Evolutionary conservation across 192 early-diverging fungal species (phyloP).

Genomic region (Lobulomyces angularis): DNA sequence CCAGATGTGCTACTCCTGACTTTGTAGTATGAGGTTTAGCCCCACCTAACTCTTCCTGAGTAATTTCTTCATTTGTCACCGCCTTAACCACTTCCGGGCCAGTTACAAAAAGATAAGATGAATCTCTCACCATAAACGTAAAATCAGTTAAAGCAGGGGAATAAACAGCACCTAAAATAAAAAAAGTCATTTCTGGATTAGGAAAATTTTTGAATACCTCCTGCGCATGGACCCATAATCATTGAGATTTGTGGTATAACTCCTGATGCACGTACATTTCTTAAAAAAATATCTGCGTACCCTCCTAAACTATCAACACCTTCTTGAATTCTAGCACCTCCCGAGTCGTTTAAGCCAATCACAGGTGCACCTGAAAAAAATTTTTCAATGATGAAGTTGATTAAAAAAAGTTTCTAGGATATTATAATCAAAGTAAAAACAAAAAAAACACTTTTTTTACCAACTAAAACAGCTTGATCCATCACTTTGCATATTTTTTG

Average conservation of each 20-base stretch:
- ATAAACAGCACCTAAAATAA: conserved; percentile 72
- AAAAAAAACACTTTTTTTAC: neutral
- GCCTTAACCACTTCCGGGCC: conserved; percentile 94
- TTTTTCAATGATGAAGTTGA: conserved; percentile 2
- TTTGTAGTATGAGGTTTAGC: conserved; percentile 77
- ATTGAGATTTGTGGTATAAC: conserved; percentile 91
- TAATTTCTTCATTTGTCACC: conserved; percentile 87
- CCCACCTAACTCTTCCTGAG: conserved; percentile 90
- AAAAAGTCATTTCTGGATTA: neutral
- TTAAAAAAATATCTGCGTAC: conserved; percentile 90
- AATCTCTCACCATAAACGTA: conserved; percentile 92
- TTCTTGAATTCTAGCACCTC: conserved; percentile 95
- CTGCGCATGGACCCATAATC: conserved; percentile 97
- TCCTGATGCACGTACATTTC: conserved; percentile 83
- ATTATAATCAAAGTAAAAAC: neutral
- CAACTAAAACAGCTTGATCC: conserved; percentile 82
- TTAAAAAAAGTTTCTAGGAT: neutral
- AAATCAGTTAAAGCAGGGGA: conserved; percentile 95
- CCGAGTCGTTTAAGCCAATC: conserved; percentile 91
- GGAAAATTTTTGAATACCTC: conserved; percentile 11
- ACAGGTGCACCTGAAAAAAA: conserved; percentile 63
- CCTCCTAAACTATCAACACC: conserved; percentile 92
- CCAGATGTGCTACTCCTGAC: conserved; percentile 72
- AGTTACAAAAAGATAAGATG: conserved; percentile 92
- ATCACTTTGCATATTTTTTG: conserved; percentile 78